Conservation (phyloP, 495 filamentous ascomycete species). For the Hypoxylon crocopeplum region DNA sequence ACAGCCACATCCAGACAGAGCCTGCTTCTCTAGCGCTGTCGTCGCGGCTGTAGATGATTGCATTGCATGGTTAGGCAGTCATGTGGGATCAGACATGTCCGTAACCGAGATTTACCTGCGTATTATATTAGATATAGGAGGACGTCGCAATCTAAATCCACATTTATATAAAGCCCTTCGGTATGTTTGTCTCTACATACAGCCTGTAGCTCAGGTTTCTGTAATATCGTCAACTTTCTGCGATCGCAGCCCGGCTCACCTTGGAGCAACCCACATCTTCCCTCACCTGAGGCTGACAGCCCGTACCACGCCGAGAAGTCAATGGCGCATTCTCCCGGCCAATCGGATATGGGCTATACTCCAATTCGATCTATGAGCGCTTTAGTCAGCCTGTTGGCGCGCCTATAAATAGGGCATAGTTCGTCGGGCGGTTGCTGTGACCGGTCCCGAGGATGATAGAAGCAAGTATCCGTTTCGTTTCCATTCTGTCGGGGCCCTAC, state of each 20-base stretch:
- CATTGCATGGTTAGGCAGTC: constrained; percentile 19
- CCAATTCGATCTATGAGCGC: neutral
- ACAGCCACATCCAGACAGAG: constrained; percentile 30
- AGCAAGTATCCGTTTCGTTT: neutral
- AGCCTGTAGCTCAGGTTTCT: neutral
- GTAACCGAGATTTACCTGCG: no score
- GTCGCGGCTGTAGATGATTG: constrained; percentile 1
- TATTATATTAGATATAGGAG: no score
- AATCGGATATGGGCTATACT: constrained; percentile 6
- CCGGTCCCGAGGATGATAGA: no score
- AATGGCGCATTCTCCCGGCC: neutral
- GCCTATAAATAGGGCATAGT: constrained; percentile 16
- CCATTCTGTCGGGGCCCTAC: neutral
- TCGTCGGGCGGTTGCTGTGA: constrained; percentile 1
- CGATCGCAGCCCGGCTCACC: constrained; percentile 5
- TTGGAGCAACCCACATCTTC: neutral
- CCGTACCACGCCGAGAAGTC: neutral
- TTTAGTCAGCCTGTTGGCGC: constrained; percentile 16
- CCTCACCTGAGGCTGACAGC: constrained; percentile 31
- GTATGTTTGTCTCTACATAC: neutral
- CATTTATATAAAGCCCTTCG: neutral
- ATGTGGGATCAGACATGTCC: neutral
- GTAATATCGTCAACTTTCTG: neutral
- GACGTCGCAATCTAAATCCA: no score
- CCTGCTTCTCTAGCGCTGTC: constrained; percentile 35